Evolutionary conservation across 768 basidiomycete genomes (phyloP).

Genomic region (Suillus bovinus): DNA sequence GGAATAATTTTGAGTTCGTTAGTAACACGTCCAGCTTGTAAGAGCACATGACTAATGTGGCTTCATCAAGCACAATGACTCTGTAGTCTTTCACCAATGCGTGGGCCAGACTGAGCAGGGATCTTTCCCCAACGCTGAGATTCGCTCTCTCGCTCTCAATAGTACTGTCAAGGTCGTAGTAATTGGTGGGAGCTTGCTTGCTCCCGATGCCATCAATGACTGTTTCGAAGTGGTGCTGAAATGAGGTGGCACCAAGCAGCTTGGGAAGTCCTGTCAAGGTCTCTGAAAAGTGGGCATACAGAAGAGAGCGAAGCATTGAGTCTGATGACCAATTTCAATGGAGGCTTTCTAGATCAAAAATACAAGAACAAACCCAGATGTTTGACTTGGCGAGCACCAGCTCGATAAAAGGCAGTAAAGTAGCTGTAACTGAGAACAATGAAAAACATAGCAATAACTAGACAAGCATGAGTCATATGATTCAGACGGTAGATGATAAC

Average conservation of each 20-base stretch:
- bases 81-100: conserved; percentile 52
- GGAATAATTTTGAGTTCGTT: too few species aligned
- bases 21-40: too few species aligned
- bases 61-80: conserved; percentile 51
- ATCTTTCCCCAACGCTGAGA: conserved; percentile 47
- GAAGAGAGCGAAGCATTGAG: conserved; percentile 67
- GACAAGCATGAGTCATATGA: neutral
- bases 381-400: conserved; percentile 74
- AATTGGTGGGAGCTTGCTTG: too few species aligned
- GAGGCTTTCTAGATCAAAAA: neutral
- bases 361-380: conserved; percentile 35
- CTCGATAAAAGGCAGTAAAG: conserved; percentile 68
- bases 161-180: conserved; percentile 50
- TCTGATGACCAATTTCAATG: conserved; percentile 37
- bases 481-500: neutral
- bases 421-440: conserved; percentile 64
- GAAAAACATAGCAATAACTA: conserved; percentile 54
- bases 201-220: conserved; percentile 17
- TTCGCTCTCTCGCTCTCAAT: conserved; percentile 57
- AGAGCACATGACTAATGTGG: conserved; percentile 17
- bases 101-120: conserved; percentile 52
- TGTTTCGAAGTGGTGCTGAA: conserved; percentile 22
- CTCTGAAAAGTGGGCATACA: conserved; percentile 80
- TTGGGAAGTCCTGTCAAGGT: conserved; percentile 69
- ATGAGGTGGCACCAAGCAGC: too few species aligned